These are phyloP conservation scores for Sclerotinia subarctica DNA, from an alignment of 2,329 filamentous ascomycete genomes.

Conservation along the genomic window DNA sequence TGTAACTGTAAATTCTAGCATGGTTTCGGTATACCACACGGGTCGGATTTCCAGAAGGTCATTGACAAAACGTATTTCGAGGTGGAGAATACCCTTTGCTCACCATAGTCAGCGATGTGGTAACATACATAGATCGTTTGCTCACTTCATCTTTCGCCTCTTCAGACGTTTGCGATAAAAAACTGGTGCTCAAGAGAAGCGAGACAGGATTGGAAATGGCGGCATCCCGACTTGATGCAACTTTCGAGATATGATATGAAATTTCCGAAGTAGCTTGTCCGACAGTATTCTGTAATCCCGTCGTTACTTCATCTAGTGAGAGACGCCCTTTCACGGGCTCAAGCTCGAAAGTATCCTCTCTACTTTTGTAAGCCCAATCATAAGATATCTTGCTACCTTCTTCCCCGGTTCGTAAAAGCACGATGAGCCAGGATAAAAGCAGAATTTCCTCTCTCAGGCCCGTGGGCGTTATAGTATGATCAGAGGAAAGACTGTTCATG, in stretches of 20 bases:
- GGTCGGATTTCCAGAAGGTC: constrained; percentile 40
- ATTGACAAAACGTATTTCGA: constrained; percentile 21
- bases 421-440: constrained; percentile 46
- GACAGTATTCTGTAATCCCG: constrained; percentile 38
- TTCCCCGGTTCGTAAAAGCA: constrained; percentile 45
- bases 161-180: constrained; percentile 18
- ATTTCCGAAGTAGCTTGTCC: constrained; percentile 35
- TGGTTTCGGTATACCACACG: constrained; percentile 40
- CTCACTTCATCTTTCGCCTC: constrained; percentile 34
- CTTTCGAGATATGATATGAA: constrained; percentile 30
- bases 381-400: constrained; percentile 38
- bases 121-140: background rate
- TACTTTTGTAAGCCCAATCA: constrained; percentile 40
- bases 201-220: constrained; percentile 15
- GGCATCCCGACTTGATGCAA: background rate
- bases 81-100: constrained; percentile 8
- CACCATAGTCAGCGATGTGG: constrained; percentile 8
- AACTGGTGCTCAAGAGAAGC: constrained; percentile 26
- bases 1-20: constrained; percentile 42
- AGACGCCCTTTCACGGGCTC: constrained; percentile 30
- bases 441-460: constrained; percentile 43
- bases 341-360: constrained; percentile 31
- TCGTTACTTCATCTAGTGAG: constrained; percentile 39
- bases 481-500: constrained; percentile 35
- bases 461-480: constrained; percentile 35